These are phyloP conservation scores for Sclerotinia sclerotiorum DNA, from an alignment of 2,329 filamentous ascomycete species.

Conservation along the genomic window DNA sequence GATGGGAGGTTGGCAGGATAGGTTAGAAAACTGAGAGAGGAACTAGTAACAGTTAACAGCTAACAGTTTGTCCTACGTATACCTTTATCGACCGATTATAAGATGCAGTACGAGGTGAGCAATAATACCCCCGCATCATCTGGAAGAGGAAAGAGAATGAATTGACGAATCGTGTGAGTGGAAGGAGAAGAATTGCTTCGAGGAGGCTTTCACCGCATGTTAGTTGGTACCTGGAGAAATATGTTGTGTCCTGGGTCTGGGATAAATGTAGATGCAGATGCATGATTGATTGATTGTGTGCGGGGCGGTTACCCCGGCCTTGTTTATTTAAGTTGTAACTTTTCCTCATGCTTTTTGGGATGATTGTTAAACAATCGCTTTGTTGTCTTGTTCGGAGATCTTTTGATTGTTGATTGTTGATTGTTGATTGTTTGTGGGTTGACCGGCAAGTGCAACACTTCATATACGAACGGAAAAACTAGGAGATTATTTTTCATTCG, in stretches of 20 bases:
- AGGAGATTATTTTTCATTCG: no score
- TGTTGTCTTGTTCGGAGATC: neutral
- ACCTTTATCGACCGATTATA: neutral
- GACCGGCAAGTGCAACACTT: neutral
- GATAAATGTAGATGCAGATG: neutral
- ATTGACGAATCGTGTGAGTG: neutral
- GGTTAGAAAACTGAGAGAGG: neutral
- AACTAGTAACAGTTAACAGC: neutral
- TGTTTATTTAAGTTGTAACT: neutral
- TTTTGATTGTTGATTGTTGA: neutral
- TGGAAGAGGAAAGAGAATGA: neutral
- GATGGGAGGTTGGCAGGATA: neutral
- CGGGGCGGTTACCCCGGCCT: neutral
- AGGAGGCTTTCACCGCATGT: conserved; percentile 3
- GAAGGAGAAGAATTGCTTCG: neutral
- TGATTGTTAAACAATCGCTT: neutral
- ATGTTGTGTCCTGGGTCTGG: neutral
- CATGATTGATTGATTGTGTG: neutral
- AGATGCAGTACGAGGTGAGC: conserved; percentile 1
- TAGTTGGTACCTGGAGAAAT: neutral
- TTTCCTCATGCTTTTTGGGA: neutral
- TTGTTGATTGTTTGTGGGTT: neutral
- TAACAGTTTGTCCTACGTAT: neutral
- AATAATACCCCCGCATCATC: neutral
- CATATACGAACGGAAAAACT: no score